These are phyloP conservation scores for Corynespora cassiicola DNA, from an alignment of 2,329 filamentous ascomycete species.

Conservation along the genomic window DNA sequence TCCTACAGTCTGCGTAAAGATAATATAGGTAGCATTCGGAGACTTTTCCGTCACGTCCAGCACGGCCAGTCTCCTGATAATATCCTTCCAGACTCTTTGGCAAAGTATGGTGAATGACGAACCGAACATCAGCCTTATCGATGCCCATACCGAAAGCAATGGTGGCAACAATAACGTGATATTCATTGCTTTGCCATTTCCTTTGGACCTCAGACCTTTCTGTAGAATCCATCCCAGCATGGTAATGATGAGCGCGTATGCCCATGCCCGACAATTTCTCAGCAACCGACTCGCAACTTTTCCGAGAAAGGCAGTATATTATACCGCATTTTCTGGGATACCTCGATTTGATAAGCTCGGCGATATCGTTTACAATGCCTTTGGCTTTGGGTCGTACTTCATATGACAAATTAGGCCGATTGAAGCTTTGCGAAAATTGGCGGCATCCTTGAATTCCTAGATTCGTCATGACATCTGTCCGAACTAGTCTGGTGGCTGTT, in stretches of 20 bases:
- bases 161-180: slow-evolving; percentile 93
- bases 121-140: slow-evolving; percentile 95
- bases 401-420: slow-evolving; percentile 92
- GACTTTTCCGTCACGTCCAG: slow-evolving; percentile 85
- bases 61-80: slow-evolving; percentile 96
- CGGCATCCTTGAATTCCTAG: slow-evolving; percentile 81
- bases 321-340: slow-evolving; percentile 83
- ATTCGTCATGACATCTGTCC: slow-evolving; percentile 88
- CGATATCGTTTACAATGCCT: slow-evolving; percentile 62
- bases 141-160: slow-evolving; percentile 99
- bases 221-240: slow-evolving; percentile 74
- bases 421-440: slow-evolving; percentile 91
- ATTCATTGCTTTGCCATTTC: slow-evolving; percentile 79
- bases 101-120: slow-evolving; percentile 90
- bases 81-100: slow-evolving; percentile 97
- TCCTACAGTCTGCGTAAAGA: slow-evolving; percentile 75
- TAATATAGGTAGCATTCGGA: slow-evolving; percentile 94
- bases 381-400: slow-evolving; percentile 78
- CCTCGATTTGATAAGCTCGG: slow-evolving; percentile 71
- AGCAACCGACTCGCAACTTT: slow-evolving; percentile 82
- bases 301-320: slow-evolving; percentile 88
- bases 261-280: slow-evolving; percentile 67
- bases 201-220: slow-evolving; percentile 76
- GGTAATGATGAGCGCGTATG: slow-evolving; percentile 83
- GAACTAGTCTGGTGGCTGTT: slow-evolving; percentile 92